A percentile compares a stretch with the other conserved stretches of the same genome.
Conservation (phyloP, 192 early-diverging fungal genomes). For the Geranomyces variabilis region DNA sequence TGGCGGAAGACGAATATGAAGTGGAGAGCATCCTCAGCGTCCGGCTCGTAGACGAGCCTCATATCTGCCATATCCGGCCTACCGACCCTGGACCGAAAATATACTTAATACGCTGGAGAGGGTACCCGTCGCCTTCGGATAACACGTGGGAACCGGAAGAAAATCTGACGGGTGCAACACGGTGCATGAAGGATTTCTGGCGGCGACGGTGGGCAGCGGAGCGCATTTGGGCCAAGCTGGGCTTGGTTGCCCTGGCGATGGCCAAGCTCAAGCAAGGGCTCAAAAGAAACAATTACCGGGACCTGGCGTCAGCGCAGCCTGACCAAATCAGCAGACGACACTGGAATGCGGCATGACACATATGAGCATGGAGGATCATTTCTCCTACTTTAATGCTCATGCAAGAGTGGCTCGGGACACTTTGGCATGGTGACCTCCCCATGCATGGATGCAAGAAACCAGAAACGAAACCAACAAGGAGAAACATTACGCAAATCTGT, state of each 20-base stretch:
- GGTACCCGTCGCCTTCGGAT: not conserved
- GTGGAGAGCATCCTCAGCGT: not conserved
- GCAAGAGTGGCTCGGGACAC: too few species aligned
- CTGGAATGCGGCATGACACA: too few species aligned
- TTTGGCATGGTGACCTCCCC: too few species aligned
- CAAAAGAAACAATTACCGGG: not conserved
- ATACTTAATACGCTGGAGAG: constrained; percentile 16
- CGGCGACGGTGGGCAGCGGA: not conserved
- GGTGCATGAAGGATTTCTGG: constrained; percentile 17
- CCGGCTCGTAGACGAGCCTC: not conserved
- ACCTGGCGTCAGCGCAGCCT: not conserved
- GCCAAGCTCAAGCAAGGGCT: not conserved
- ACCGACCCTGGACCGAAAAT: not conserved
- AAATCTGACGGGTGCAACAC: constrained; percentile 4
- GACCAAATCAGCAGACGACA: not conserved
- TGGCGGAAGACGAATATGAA: not conserved
- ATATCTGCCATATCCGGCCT: not conserved
- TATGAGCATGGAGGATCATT: not conserved
- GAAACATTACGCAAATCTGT: too few species aligned
- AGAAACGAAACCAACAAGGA: too few species aligned
- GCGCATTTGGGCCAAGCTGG: not conserved
- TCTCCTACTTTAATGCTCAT: not conserved
- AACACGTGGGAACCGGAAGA: constrained; percentile 29
- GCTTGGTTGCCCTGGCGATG: not conserved
- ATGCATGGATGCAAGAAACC: too few species aligned